These are phyloP conservation scores for Pinus tabuliformis DNA, from an alignment of 75 land plant species.

Conservation along the genomic window DNA sequence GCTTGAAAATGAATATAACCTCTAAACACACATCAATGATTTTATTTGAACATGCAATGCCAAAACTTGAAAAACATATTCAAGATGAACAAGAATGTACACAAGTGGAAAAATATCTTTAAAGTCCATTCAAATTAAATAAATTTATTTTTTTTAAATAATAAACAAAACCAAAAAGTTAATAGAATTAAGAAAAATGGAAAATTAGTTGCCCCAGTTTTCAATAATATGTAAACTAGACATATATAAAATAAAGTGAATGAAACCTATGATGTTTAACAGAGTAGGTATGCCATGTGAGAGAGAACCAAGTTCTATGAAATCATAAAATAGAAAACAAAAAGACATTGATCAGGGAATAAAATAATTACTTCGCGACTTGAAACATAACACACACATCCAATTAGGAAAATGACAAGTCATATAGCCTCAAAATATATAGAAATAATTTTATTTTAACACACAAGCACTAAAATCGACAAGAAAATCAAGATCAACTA, in stretches of 20 bases:
- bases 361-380: neutral
- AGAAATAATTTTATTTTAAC: neutral
- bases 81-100: neutral
- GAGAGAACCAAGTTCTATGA: no score
- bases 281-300: no score
- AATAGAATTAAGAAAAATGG: no score
- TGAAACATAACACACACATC: no score
- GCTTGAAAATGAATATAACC: neutral
- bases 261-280: no score
- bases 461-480: neutral
- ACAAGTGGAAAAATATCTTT: neutral
- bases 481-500: neutral
- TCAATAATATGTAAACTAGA: neutral
- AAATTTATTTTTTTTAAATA: no score
- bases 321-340: no score
- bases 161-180: no score
- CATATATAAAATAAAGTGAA: no score
- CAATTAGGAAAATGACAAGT: no score
- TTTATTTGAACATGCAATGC: neutral
- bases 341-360: no score
- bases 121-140: no score
- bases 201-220: neutral
- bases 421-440: neutral
- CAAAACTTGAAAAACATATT: neutral
- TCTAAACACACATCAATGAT: neutral